Base-by-base conservation (phyloP, 352 stramenopile species). In the Globisporangium viniferum region DNA sequence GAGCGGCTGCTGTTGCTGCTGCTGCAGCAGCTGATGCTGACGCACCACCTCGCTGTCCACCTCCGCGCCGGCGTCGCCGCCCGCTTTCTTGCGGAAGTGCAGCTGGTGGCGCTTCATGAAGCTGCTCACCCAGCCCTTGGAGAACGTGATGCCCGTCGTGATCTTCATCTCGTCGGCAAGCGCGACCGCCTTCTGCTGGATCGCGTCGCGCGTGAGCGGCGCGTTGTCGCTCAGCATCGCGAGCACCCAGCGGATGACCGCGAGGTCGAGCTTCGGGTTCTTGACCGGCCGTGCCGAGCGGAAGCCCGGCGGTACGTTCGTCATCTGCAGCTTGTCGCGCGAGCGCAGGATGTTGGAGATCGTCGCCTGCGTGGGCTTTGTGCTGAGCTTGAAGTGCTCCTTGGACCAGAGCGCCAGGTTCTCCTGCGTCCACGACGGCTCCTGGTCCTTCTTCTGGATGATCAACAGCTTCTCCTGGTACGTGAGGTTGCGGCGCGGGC, bases 281-380 rank as follows among this genome's bases (percentile, higher is more conserved):
- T 80, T 83, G 1, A 89, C 80, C 8, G 74, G 74, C 2, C 79
- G 73, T 44, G 73, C 73, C 33, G 75, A 78, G 61, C 80, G 74
- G 69, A 79, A 85, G 29, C 73, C 69, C 0, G 77, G 69, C 46
- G 79, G 78, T 59, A 85, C 79, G 20, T 72, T 72, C 36, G 75
- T 70, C 36, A 24, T 73, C 66, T 82, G 71, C 55, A 88, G 74
- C 39, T 81, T 80, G 29, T 85, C 73, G 60, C 80, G 79, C 48
- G 63, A 61, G 48, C 79, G 73, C 61, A 90, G 63, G 31, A 88
- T 76, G 64, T 90, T 89, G 54, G 82, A 90, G 72, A 90, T 88
- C 15, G 82, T 88, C 61, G 80, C 80, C 64, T 88, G 80, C 33
- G 79, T 88, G n/a, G 80, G 82, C 61, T 77, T 80, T 5, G 51